A percentile compares a stretch with the other conserved stretches of the same genome.
phyloP scores from a whole-genome alignment of 768 basidiomycete species.

The Trametes cingulata region DNA sequence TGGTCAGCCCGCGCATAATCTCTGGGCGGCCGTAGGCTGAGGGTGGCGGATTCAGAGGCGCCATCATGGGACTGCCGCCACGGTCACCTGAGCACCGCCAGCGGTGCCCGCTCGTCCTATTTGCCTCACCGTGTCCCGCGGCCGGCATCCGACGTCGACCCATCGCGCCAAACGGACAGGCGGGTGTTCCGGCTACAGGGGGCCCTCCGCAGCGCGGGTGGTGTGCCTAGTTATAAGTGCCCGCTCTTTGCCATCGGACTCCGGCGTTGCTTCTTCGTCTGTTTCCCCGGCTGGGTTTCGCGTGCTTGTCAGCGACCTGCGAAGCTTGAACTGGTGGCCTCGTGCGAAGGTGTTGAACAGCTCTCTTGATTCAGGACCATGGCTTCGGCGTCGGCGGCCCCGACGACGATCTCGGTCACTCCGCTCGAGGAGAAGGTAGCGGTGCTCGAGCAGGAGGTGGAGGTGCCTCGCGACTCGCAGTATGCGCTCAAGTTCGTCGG shows the following conservation, averaged over 20 bases:
- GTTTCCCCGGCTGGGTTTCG: not conserved
- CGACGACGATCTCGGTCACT: conserved; percentile 17
- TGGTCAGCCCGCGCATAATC: conserved; percentile 9
- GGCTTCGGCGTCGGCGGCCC: not conserved
- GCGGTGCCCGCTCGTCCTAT: not conserved
- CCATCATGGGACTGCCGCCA: conserved; percentile 16
- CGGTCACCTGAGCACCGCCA: conserved; percentile 19
- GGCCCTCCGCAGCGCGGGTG: not conserved
- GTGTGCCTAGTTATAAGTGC: not conserved
- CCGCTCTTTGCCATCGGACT: not conserved
- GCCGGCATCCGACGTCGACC: not conserved
- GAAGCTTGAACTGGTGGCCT: too few relatives aligned
- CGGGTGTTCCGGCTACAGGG: not conserved
- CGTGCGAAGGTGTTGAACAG: not conserved
- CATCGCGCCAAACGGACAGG: not conserved
- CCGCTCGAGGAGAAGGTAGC: conserved; percentile 29
- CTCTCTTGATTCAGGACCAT: not conserved
- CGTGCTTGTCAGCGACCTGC: too few relatives aligned
- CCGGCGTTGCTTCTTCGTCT: not conserved
- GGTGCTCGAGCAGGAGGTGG: conserved; percentile 15
- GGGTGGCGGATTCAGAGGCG: conserved; percentile 8
- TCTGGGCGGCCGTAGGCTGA: conserved; percentile 10
- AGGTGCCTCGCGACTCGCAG: conserved; percentile 18
- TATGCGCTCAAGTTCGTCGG: conserved; percentile 33
- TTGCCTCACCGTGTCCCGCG: not conserved